Evolutionary conservation across 768 basidiomycete species (phyloP), one percentile per base, ranked within the genome.

Genomic region (Nidularia sp.): DNA sequence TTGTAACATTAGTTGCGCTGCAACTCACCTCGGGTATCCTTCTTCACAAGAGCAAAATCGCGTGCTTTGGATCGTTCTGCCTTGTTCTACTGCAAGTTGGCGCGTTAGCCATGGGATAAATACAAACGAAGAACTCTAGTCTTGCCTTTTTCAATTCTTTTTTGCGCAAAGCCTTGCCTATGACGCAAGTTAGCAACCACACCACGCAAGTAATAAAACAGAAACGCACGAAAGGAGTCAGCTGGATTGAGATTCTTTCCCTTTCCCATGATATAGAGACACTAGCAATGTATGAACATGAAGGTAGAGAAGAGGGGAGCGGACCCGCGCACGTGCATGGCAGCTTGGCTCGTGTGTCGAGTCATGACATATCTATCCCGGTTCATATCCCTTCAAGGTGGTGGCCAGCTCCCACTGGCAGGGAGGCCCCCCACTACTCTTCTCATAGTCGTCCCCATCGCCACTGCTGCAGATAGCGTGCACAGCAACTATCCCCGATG

Each of bases 111-210:
- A 13, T 5, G 31, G 39, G 25, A 32, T 13, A 41, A 7, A 12
- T 31, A 12, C 41, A 35, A 34, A 36, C 12, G 22, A 22, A 22
- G 18, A 41, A 12, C 4, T 1, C 13, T 47, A 8, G 33, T 56
- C 81, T 58, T 70, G 86, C 93, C 86, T 93, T 96, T 74, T 96
- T 96, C 43, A 98, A 74, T 66, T 99, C 96, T 66, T 94, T 98
- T 69, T 93, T 94, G 53, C 92, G 80, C 64, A 86, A 87, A 2
- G 91, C 85, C 71, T 98, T 98, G 51, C 94, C 94, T 97, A 60
- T 34, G 34, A 31, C 49, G 58, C 25, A 29, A 55, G 25, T 36
- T 35, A 41, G 48, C n/a, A 12, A 29, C 10, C 33, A 8, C 18
- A 39, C 6, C 6, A 36, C 10, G 25, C 3, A 50, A n/a, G n/a